These are phyloP conservation scores for Aspergillus biplanus DNA, from an alignment of 495 filamentous ascomycete genomes.

Conservation along the genomic window DNA sequence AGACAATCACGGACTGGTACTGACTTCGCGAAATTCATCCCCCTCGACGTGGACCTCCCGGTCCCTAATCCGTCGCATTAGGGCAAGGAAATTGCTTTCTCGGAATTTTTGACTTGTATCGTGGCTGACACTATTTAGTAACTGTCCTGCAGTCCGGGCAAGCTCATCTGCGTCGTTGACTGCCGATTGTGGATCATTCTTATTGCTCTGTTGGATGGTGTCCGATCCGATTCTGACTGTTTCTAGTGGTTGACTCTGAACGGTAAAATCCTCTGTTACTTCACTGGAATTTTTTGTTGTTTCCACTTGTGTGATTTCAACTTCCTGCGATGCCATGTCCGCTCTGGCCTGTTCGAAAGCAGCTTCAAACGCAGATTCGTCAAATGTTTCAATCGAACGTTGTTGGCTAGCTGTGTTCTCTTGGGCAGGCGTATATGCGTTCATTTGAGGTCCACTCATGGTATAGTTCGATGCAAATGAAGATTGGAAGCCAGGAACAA, in stretches of 20 bases:
- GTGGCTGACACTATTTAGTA: slow-evolving; percentile 70
- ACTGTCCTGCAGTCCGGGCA: slow-evolving; percentile 68
- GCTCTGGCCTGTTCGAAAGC: slow-evolving; percentile 59
- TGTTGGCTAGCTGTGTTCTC: slow-evolving; percentile 22
- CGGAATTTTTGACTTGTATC: slow-evolving; percentile 75
- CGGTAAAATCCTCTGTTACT: slow-evolving; percentile 11
- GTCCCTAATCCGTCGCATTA: slow-evolving; percentile 71
- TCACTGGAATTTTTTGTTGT: slow-evolving; percentile 8
- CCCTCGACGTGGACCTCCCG: slow-evolving; percentile 57
- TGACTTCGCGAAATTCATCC: slow-evolving; percentile 59
- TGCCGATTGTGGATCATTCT: slow-evolving; percentile 30
- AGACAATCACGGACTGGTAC: slow-evolving; percentile 50
- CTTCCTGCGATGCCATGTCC: slow-evolving; percentile 40
- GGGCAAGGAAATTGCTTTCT: slow-evolving; percentile 73
- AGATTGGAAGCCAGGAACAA: slow-evolving; percentile 36
- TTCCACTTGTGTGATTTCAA: slow-evolving; percentile 19
- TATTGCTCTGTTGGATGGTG: slow-evolving; percentile 39
- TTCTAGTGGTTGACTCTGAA: slow-evolving; percentile 17
- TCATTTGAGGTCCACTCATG: slow-evolving; percentile 31
- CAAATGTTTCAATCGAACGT: slow-evolving; percentile 43
- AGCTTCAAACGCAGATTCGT: slow-evolving; percentile 66
- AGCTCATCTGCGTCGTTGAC: slow-evolving; percentile 65
- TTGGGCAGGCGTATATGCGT: slow-evolving; percentile 33
- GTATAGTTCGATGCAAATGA: slow-evolving; percentile 35
- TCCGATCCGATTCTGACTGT: slow-evolving; percentile 57